A percentile compares a stretch with the other conserved stretches of the same genome.
Conservation (phyloP, 345 rosid genomes). For the Lagerstroemia speciosa region DNA sequence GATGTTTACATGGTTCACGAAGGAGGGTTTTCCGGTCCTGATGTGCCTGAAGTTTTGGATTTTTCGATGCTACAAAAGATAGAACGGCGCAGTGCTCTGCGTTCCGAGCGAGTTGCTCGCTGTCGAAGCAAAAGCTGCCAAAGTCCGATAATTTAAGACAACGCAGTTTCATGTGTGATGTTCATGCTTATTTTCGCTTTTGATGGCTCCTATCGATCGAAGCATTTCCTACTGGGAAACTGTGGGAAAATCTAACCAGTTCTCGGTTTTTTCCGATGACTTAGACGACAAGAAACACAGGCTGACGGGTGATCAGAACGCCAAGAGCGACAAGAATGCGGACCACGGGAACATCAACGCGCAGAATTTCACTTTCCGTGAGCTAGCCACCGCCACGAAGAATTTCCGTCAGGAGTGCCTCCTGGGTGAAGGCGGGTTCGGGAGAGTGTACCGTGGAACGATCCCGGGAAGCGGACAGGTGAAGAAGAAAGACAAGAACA, state of each 20-base stretch:
- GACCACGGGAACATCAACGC: conserved; percentile 12
- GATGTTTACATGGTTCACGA: too few relatives aligned
- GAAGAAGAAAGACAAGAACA: not conserved
- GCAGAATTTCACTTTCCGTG: conserved; percentile 22
- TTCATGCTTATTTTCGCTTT: not conserved
- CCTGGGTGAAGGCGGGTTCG: conserved; percentile 27
- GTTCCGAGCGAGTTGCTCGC: not conserved
- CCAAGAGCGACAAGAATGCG: conserved; percentile 6
- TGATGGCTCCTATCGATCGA: not conserved
- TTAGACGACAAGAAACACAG: conserved; percentile 23
- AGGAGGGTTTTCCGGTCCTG: too few relatives aligned
- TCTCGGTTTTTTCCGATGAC: not conserved
- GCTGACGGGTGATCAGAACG: conserved; percentile 2
- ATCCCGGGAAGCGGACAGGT: conserved; percentile 23
- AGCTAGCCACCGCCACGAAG: conserved; percentile 25
- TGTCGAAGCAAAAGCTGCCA: not conserved
- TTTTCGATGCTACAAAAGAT: not conserved
- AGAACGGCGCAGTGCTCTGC: not conserved
- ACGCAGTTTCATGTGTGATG: not conserved
- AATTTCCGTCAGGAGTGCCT: conserved; percentile 27
- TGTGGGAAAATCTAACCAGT: not conserved
- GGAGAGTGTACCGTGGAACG: conserved; percentile 26
- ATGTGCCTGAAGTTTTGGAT: not conserved
- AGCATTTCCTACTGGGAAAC: not conserved
- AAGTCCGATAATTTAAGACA: not conserved